A percentile compares a stretch with the other conserved stretches of the same genome.
Conservation (phyloP, 1,284 basidiomycete genomes). For the Ustilago trichophora region DNA sequence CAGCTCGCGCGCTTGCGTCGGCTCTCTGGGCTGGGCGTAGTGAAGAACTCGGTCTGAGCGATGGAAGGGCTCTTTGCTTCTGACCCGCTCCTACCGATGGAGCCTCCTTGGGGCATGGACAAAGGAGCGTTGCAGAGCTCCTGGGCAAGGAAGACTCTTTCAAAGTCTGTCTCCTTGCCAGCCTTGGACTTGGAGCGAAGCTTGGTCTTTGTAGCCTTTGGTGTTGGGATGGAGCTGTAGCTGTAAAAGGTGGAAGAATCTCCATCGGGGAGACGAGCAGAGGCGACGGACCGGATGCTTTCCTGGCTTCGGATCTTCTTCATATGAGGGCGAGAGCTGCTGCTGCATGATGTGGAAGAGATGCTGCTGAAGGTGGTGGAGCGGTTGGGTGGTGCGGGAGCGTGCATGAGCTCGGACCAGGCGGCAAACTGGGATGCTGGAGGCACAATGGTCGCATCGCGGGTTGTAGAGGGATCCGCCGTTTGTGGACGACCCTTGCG, state of each 20-base stretch:
- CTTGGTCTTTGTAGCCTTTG: conserved; percentile 28
- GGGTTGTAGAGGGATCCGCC: neutral
- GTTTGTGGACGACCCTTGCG: conserved; percentile 3
- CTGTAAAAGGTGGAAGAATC: conserved; percentile 5
- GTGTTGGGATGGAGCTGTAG: conserved; percentile 11
- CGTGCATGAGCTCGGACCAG: conserved; percentile 31
- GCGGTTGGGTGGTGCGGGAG: conserved; percentile 16
- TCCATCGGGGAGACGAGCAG: conserved; percentile 7
- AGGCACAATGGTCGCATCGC: neutral
- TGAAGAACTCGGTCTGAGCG: conserved; percentile 4
- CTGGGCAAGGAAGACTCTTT: conserved; percentile 63
- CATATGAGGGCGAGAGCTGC: conserved; percentile 10
- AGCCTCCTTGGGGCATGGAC: neutral
- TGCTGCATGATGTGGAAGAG: conserved; percentile 27
- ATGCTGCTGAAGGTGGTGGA: conserved; percentile 39
- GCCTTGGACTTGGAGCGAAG: conserved; percentile 38
- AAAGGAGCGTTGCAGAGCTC: conserved; percentile 50
- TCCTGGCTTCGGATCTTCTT: conserved; percentile 37
- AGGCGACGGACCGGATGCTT: conserved; percentile 22
- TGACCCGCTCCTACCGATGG: neutral
- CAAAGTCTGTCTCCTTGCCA: conserved; percentile 50
- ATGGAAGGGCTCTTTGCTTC: conserved; percentile 4
- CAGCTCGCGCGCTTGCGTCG: conserved; percentile 10
- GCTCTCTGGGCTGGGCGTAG: conserved; percentile 6
- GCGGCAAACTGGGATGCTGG: conserved; percentile 32